These are phyloP conservation scores for Trichoderma harzianum DNA, from an alignment of 2,329 filamentous ascomycete species.

Conservation along the genomic window DNA sequence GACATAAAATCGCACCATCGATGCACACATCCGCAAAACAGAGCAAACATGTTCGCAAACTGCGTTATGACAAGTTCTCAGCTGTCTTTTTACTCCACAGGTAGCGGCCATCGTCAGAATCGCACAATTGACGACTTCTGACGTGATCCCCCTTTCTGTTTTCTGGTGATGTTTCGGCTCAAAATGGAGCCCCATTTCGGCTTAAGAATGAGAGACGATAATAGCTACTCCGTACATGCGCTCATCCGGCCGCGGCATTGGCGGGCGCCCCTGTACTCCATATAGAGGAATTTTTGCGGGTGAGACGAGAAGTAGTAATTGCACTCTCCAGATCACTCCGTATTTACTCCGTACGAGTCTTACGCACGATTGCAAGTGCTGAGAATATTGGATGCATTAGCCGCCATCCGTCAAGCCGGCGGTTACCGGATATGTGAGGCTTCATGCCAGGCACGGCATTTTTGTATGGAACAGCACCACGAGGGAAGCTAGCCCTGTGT, in stretches of 20 bases:
- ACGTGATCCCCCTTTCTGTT: neutral
- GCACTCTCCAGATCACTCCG: neutral
- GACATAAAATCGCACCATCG: conserved; percentile 7
- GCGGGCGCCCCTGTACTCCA: neutral
- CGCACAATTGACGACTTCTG: conserved; percentile 5
- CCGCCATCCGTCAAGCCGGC: neutral
- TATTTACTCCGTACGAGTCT: neutral
- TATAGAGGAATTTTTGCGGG: neutral
- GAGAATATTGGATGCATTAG: neutral
- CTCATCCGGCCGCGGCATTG: neutral
- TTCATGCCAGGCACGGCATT: neutral
- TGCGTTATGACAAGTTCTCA: neutral
- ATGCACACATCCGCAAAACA: neutral
- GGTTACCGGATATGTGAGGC: neutral
- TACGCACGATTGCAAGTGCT: neutral
- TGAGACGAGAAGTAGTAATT: neutral
- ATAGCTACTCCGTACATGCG: neutral
- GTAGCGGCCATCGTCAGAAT: neutral
- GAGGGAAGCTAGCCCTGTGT: neutral
- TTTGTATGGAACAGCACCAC: neutral
- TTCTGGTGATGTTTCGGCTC: conserved; percentile 14
- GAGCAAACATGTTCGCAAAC: neutral
- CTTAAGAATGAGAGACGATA: neutral
- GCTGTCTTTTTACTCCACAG: neutral
- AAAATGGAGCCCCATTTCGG: conserved; percentile 14